phyloP scores from a whole-genome alignment of 176 grass and related monocot species.

The Triticum timopheevii region DNA sequence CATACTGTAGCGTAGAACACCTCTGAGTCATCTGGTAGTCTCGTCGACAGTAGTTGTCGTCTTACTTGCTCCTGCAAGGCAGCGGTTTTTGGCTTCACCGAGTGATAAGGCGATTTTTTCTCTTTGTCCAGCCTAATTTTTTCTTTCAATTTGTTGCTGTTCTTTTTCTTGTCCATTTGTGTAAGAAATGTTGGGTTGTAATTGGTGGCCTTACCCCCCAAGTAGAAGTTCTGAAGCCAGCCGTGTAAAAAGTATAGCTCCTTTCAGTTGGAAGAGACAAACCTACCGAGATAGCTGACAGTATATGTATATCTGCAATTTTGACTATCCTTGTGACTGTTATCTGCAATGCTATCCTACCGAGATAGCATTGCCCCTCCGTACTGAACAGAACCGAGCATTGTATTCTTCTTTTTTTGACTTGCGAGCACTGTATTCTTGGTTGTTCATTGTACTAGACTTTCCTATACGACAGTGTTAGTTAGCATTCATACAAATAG shows the following conservation, averaged over 20 bases:
- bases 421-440: too few species aligned
- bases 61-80: constrained; percentile 42
- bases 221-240: constrained; percentile 59
- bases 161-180: constrained; percentile 21
- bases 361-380: background rate
- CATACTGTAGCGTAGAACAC: constrained; percentile 56
- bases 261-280: constrained; percentile 39
- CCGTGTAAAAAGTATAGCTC: constrained; percentile 72
- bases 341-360: background rate
- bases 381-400: too few species aligned
- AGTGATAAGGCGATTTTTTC: constrained; percentile 29
- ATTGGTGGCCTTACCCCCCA: constrained; percentile 38
- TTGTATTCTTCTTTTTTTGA: too few species aligned
- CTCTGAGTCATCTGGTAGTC: constrained; percentile 26
- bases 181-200: constrained; percentile 54
- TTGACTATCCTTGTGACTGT: constrained; percentile 31
- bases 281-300: constrained; percentile 55
- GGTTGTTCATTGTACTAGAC: too few species aligned
- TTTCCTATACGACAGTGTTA: too few species aligned
- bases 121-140: constrained; percentile 35
- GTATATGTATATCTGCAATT: constrained; percentile 79
- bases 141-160: constrained; percentile 26
- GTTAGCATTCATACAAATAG: too few species aligned
- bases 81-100: constrained; percentile 43
- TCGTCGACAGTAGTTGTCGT: constrained; percentile 35